phyloP scores from a whole-genome alignment of 2,329 filamentous ascomycete species.

The Arthrobotrys sinensis region DNA sequence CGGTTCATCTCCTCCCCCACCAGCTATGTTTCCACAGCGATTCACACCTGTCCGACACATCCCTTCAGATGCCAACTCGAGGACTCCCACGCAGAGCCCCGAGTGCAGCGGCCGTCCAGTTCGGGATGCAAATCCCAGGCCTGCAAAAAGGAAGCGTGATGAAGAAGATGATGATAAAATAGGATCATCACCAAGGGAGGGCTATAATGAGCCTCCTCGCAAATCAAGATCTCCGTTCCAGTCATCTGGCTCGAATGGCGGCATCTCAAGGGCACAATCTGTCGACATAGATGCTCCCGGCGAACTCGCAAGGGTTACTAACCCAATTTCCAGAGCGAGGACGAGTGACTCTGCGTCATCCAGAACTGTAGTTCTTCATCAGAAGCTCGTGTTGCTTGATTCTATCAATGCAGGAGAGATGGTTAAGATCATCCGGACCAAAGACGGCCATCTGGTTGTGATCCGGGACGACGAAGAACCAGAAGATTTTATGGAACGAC shows the following conservation, averaged over 20 bases:
- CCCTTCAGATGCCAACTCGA: constrained; percentile 32
- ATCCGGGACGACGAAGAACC: constrained; percentile 52
- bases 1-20: constrained; percentile 10
- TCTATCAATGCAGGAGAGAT: constrained; percentile 49
- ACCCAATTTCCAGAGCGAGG: constrained; percentile 1
- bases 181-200: constrained; percentile 17
- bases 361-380: constrained; percentile 39
- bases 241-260: constrained; percentile 36
- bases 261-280: constrained; percentile 40
- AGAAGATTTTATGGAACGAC: constrained; percentile 52
- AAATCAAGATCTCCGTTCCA: constrained; percentile 48
- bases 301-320: background rate
- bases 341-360: background rate
- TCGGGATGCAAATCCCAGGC: constrained; percentile 29
- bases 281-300: constrained; percentile 13
- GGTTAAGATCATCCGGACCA: constrained; percentile 46
- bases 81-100: constrained; percentile 40
- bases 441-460: constrained; percentile 41
- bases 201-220: constrained; percentile 9
- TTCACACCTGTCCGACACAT: constrained; percentile 44
- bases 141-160: constrained; percentile 43
- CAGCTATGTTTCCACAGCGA: constrained; percentile 29
- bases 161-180: constrained; percentile 16
- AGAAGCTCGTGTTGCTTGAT: constrained; percentile 38
- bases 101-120: constrained; percentile 17